phyloP scores from a whole-genome alignment of 306 rosid species.

The Carpinus fangiana region DNA sequence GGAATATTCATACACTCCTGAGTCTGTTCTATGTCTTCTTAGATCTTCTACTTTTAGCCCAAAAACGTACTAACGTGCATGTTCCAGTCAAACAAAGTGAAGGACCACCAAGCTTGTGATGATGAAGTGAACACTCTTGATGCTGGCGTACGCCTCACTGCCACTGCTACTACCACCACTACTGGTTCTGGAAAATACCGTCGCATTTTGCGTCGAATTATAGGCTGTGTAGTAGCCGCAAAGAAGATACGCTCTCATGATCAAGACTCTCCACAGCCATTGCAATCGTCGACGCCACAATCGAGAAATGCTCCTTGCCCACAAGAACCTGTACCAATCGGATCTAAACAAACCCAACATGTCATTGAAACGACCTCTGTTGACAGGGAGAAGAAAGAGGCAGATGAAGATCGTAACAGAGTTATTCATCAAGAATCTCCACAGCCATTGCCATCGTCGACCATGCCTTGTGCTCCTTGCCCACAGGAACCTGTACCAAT shows the following conservation, averaged over 20 bases:
- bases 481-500: too few relatives aligned
- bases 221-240: slow-evolving; percentile 25
- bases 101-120: neutral
- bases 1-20: neutral
- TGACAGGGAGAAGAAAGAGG: slow-evolving; percentile 1
- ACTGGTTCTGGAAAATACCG: slow-evolving; percentile 4
- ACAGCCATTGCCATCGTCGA: too few relatives aligned
- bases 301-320: neutral
- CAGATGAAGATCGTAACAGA: neutral
- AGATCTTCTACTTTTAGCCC: neutral
- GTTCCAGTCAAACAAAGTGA: slow-evolving; percentile 7
- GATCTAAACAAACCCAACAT: slow-evolving; percentile 12
- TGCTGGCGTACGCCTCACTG: slow-evolving; percentile 26
- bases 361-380: slow-evolving; percentile 10
- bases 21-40: neutral
- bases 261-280: slow-evolving; percentile 6
- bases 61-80: neutral
- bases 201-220: slow-evolving; percentile 32
- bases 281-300: neutral
- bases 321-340: neutral
- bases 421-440: slow-evolving; percentile 9
- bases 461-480: too few relatives aligned
- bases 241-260: slow-evolving; percentile 8
- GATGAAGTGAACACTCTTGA: slow-evolving; percentile 17
- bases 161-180: neutral